Evolutionary conservation across 2,329 filamentous ascomycete species (phyloP), one percentile per base, ranked within the genome.

Genomic region (Metarhizium anisopliae): DNA sequence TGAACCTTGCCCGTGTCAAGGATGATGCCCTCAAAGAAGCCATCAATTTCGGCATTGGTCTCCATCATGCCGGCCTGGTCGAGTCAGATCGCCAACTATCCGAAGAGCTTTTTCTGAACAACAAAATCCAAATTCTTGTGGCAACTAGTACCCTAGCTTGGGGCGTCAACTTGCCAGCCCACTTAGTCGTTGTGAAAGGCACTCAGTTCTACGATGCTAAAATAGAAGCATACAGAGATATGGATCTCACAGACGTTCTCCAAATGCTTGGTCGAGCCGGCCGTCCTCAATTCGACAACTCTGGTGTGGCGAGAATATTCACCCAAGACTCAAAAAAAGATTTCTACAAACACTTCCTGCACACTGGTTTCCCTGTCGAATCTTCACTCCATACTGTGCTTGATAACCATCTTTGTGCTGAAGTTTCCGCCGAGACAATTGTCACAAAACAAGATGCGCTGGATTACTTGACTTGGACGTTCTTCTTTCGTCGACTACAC

Each of bases 161-260:
- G 94, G 95, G 94, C 73, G 93, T 99, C 64, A 99, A 99, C 68
- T 76, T 99, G 64, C 95, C 95, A 0, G 94, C 95, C 2, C 95
- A 99, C 73, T 78, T 99, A 5, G 94, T 99, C 2, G 89, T 99
- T 1, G 95, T 99, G 58, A 99, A 99, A 70, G 94, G 94, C 54
- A 99, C 94, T 0, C 95, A 99, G 66, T 99, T 89, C 74, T 99
- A 95, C 68, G 94, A 99, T 65, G 94, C 94, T 43, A 99, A 99
- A 72, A 94, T 90, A 4, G 94, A 97, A 74, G 93, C 88, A 0
- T 99, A 99, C 74, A 94, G 90, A 67, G 95, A 99, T 70, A 99
- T 99, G 95, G 94, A 99, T 68, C 75, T 99, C 57, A 99, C 94
- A 0, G 94, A 99, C 72, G 94, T 99, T 36, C 76, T 99, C 59